These are phyloP conservation scores for Termitomyces sp. DNA, from an alignment of 768 basidiomycete species.

Conservation along the genomic window DNA sequence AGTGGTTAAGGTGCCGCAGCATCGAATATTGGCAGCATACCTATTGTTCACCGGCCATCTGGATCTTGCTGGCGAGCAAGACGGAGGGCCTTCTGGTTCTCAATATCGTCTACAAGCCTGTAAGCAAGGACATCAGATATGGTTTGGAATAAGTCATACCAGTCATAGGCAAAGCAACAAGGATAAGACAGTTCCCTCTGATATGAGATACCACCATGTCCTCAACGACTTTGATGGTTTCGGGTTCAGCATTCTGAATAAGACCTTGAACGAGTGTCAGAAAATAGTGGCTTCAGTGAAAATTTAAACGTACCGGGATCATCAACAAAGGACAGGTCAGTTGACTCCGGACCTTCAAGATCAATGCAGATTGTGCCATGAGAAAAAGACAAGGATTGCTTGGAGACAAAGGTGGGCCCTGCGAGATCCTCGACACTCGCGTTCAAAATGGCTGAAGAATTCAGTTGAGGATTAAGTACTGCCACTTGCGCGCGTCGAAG, in stretches of 20 bases:
- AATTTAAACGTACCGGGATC: slow-evolving; percentile 28
- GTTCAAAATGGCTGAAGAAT: not conserved
- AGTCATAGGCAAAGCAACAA: slow-evolving; percentile 52
- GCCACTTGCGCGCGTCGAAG: slow-evolving; percentile 39
- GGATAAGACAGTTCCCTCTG: slow-evolving; percentile 47
- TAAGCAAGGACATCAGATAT: not conserved
- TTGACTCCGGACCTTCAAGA: slow-evolving; percentile 32
- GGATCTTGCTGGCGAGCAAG: slow-evolving; percentile 46
- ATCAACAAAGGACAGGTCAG: slow-evolving; percentile 37
- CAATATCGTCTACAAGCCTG: slow-evolving; percentile 44
- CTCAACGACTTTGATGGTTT: slow-evolving; percentile 42
- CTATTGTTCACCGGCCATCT: slow-evolving; percentile 47
- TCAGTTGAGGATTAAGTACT: slow-evolving; percentile 18
- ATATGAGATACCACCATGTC: slow-evolving; percentile 49
- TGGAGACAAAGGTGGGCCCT: slow-evolving; percentile 5
- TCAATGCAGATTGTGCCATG: slow-evolving; percentile 39
- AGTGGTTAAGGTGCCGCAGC: too few species aligned
- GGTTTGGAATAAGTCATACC: slow-evolving; percentile 25
- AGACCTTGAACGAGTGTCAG: slow-evolving; percentile 29
- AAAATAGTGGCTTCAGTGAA: not conserved
- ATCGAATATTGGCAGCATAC: slow-evolving; percentile 19
- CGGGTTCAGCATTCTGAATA: slow-evolving; percentile 44
- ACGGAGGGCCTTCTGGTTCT: slow-evolving; percentile 52
- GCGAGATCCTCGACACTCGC: slow-evolving; percentile 23
- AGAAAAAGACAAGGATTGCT: slow-evolving; percentile 27